A percentile compares a stretch with the other conserved stretches of the same genome.
Conservation (phyloP, 768 basidiomycete species). For the Fomitopsis pulvina region DNA sequence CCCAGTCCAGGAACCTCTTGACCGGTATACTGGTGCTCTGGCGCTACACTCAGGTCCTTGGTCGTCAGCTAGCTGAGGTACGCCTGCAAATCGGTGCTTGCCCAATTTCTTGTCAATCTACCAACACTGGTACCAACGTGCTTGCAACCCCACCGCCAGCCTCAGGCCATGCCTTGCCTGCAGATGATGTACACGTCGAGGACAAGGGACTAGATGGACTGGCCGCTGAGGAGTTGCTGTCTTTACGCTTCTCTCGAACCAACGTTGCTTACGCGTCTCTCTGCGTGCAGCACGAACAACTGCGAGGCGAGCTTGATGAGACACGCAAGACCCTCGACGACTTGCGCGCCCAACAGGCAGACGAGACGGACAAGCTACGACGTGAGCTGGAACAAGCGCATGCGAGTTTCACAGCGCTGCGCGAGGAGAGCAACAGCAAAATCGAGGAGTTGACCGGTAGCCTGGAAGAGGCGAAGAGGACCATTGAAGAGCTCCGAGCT, state of each 20-base stretch:
- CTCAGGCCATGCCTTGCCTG: too few species aligned
- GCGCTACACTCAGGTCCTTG: not conserved
- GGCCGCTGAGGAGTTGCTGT: not conserved
- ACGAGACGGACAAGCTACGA: not conserved
- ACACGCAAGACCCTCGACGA: not conserved
- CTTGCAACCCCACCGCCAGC: not conserved
- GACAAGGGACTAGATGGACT: not conserved
- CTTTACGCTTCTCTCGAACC: not conserved
- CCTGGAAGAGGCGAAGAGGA: not conserved
- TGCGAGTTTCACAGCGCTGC: too few species aligned
- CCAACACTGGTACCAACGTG: not conserved
- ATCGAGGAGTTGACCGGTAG: too few species aligned
- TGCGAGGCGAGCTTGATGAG: not conserved
- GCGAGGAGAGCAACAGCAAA: too few species aligned
- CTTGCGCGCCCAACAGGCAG: not conserved
- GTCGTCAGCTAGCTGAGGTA: not conserved
- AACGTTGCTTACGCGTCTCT: not conserved
- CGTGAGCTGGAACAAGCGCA: not conserved
- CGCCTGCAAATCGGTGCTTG: not conserved
- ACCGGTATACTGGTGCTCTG: not conserved
- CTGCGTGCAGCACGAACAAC: not conserved
- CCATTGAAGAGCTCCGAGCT: not conserved
- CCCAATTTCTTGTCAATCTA: not conserved
- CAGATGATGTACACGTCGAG: too few species aligned
- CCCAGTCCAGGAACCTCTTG: not conserved